Percentiles rank a stretch among this genome's conserved stretches.
Conservation (phyloP, 2,329 filamentous ascomycete genomes). For the Fusarium succisae region DNA sequence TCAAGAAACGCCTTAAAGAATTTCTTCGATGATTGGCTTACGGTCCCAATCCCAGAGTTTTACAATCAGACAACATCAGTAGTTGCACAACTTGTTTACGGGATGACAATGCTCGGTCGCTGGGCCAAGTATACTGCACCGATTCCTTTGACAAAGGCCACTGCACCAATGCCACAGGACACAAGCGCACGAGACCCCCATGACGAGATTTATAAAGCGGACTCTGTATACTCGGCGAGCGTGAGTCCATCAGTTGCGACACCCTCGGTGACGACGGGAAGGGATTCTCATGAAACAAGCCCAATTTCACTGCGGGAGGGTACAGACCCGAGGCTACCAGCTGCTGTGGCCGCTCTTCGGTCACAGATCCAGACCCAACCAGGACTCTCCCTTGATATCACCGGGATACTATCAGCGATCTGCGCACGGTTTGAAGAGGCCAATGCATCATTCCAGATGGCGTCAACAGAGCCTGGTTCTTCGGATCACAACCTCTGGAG, state of each 20-base stretch:
- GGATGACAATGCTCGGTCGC: constrained; percentile 59
- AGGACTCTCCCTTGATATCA: constrained; percentile 56
- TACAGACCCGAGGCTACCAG: constrained; percentile 51
- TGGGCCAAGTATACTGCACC: constrained; percentile 60
- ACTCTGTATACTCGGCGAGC: constrained; percentile 34
- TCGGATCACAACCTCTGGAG: constrained; percentile 60
- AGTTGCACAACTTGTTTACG: constrained; percentile 59
- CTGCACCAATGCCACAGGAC: constrained; percentile 41
- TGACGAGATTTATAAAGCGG: constrained; percentile 32
- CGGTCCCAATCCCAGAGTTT: constrained; percentile 54
- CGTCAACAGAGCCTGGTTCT: constrained; percentile 44
- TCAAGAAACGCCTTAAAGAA: constrained; percentile 57
- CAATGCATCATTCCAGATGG: constrained; percentile 48
- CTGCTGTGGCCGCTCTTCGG: constrained; percentile 53
- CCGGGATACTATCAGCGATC: constrained; percentile 53
- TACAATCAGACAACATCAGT: constrained; percentile 57
- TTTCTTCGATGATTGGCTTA: constrained; percentile 61
- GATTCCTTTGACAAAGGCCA: constrained; percentile 41
- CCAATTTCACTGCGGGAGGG: constrained; percentile 42
- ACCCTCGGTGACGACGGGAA: constrained; percentile 7
- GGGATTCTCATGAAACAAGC: constrained; percentile 12
- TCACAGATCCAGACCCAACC: constrained; percentile 55
- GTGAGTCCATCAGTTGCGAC: constrained; percentile 13
- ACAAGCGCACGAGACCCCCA: constrained; percentile 34
- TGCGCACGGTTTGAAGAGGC: constrained; percentile 56